These are phyloP conservation scores for Sporobolomyces pararoseus DNA, from an alignment of 768 basidiomycete genomes.

Conservation along the genomic window DNA sequence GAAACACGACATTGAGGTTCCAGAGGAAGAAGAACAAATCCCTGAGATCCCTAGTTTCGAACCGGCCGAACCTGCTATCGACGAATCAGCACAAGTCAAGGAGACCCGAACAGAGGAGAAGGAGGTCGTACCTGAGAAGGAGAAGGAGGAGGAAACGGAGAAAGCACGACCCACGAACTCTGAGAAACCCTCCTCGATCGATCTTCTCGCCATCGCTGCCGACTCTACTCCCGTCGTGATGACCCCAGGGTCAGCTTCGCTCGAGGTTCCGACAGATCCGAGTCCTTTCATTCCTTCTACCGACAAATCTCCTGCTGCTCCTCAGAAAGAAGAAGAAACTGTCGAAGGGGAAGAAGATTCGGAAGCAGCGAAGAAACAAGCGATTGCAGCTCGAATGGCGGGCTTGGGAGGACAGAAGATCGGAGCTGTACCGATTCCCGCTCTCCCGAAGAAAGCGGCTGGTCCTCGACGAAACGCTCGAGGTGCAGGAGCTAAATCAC, in stretches of 20 bases:
- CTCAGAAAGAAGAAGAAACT: background rate
- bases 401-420: constrained; percentile 78
- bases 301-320: constrained; percentile 3
- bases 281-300: constrained; percentile 10
- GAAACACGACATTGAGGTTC: constrained; percentile 9
- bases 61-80: constrained; percentile 18
- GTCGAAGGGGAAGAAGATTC: constrained; percentile 44
- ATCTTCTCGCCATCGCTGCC: constrained; percentile 10
- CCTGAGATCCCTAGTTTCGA: constrained; percentile 26
- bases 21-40: background rate
- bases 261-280: background rate
- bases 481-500: background rate
- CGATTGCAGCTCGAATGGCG: constrained; percentile 89
- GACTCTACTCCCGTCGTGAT: constrained; percentile 14
- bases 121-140: too few relatives aligned
- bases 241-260: constrained; percentile 5
- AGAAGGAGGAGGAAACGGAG: background rate
- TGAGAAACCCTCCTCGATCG: constrained; percentile 16
- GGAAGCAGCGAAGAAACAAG: constrained; percentile 58
- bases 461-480: constrained; percentile 12
- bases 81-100: background rate
- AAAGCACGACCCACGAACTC: too few relatives aligned
- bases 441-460: constrained; percentile 32
- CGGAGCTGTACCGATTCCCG: constrained; percentile 58
- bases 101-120: background rate